These are phyloP conservation scores for Podospora australis DNA, from an alignment of 495 filamentous ascomycete genomes.

Conservation along the genomic window DNA sequence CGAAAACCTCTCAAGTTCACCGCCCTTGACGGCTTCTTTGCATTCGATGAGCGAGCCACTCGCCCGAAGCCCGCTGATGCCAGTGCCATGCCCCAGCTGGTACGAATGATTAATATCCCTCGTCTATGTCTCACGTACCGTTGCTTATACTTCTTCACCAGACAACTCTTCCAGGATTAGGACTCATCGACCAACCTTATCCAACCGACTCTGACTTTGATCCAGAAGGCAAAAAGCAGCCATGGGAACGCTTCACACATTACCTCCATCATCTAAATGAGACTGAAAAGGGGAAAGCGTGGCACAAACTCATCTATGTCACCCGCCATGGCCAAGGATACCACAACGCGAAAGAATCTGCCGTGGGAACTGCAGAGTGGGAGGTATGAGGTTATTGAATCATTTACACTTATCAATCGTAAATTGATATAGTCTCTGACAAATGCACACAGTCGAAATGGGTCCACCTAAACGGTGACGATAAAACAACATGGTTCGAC, in stretches of 20 bases:
- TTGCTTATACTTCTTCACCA: too few species aligned
- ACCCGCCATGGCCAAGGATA: conserved; percentile 32
- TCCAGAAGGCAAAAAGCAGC: conserved; percentile 10
- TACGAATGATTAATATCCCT: too few species aligned
- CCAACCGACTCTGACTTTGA: conserved; percentile 22
- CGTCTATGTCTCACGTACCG: too few species aligned
- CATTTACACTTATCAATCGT: too few species aligned
- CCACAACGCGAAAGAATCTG: conserved; percentile 32
- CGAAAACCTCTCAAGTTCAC: too few species aligned
- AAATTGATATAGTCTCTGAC: too few species aligned
- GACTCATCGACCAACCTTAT: conserved; percentile 25
- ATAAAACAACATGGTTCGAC: conserved; percentile 60
- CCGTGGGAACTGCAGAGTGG: conserved; percentile 29
- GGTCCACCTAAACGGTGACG: conserved; percentile 63
- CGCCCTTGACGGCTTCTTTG: too few species aligned
- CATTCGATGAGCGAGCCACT: too few species aligned
- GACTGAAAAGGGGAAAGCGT: conserved; percentile 4
- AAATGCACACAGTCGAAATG: conserved; percentile 60
- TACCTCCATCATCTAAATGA: conserved; percentile 25
- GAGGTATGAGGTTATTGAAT: conserved; percentile 28
- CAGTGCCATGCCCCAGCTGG: too few species aligned
- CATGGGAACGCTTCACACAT: conserved; percentile 28
- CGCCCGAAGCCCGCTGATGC: too few species aligned
- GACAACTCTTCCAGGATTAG: conserved; percentile 24
- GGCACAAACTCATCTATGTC: conserved; percentile 30